Base-by-base conservation (phyloP, 2,329 filamentous ascomycete species). In the Lachnellula suecica region DNA sequence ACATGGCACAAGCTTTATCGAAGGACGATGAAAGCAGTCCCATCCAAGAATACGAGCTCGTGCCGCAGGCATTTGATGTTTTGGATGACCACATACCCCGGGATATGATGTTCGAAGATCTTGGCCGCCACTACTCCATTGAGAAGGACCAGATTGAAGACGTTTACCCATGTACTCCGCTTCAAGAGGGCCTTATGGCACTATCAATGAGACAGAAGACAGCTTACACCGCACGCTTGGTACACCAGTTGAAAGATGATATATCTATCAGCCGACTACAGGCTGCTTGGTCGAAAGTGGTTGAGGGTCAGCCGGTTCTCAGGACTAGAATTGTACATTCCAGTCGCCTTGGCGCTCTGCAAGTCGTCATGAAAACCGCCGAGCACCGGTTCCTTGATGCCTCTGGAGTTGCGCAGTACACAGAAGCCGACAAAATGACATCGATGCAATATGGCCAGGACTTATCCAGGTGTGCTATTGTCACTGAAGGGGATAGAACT, bases 101-200 rank as follows among this genome's bases (percentile, higher is more conserved):
- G 27, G 7, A 13, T 29, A 13, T 29, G 27, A 13, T 29, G 27
- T 29, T 29, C 27, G 7, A 29, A 6, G 27, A 29, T 29, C 27
- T 29, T 29, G n/a, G n/a, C n/a, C n/a, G n/a, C n/a, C n/a, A n/a
- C n/a, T n/a, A n/a, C n/a, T n/a, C n/a, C n/a, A n/a, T n/a, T n/a
- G n/a, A n/a, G n/a, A n/a, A n/a, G n/a, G 44, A 48, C 19, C 44
- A 52, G 31, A 53, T 53, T 34, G 45, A 67, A 27, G 71, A 76
- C 48, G 56, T 69, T 1, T 75, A 71, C 41, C 72, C 73, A 8
- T 74, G 71, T 59, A 71, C 70, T 4, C 64, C 68, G 1, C 61
- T 75, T 0, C 74, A 76, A 47, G 70, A 71, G 49, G 72, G 71
- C 2, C 62, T 76, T 1, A 59, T 76, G 20, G 67, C 71, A 0